Conservation (phyloP, 805 yeast genomes). For the Henningerozyma blattae region DNA sequence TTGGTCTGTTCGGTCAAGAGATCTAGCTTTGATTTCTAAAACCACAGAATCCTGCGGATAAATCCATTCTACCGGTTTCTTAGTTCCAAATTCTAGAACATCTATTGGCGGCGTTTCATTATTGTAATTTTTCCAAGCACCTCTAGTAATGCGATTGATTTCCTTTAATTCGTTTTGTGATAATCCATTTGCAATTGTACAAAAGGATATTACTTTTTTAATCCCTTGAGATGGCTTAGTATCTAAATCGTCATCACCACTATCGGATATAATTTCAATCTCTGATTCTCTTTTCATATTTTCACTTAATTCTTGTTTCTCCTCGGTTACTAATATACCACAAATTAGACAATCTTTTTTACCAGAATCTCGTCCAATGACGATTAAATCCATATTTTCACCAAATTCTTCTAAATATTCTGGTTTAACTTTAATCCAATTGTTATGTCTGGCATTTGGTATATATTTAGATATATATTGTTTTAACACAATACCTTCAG, state of each 20-base stretch:
- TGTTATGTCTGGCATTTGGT: conserved; percentile 45
- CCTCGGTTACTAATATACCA: conserved; percentile 44
- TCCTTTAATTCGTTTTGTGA: conserved; percentile 46
- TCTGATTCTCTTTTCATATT: conserved; percentile 7
- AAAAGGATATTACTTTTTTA: conserved; percentile 46
- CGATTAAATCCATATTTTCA: conserved; percentile 67
- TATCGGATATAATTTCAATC: not conserved
- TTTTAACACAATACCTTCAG: conserved; percentile 80
- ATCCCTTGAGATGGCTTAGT: conserved; percentile 4
- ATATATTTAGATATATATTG: conserved; percentile 44
- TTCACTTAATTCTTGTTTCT: conserved; percentile 12
- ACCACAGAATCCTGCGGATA: conserved; percentile 68
- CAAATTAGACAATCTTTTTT: conserved; percentile 60
- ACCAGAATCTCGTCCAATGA: conserved; percentile 70
- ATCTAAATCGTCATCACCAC: not conserved
- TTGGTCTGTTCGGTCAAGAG: conserved; percentile 40
- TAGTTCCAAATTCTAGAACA: conserved; percentile 42
- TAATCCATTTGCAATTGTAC: conserved; percentile 79
- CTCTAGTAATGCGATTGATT: conserved; percentile 44
- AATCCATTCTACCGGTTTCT: conserved; percentile 65
- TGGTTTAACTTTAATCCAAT: conserved; percentile 89
- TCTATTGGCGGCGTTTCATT: conserved; percentile 30
- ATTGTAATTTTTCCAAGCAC: conserved; percentile 45
- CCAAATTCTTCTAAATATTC: conserved; percentile 81
- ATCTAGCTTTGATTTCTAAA: conserved; percentile 72